Percentiles rank a stretch among this genome's conserved stretches.
Conservation (phyloP, 2,329 filamentous ascomycete species). For the Hymenotorrendiella dingleyae region DNA sequence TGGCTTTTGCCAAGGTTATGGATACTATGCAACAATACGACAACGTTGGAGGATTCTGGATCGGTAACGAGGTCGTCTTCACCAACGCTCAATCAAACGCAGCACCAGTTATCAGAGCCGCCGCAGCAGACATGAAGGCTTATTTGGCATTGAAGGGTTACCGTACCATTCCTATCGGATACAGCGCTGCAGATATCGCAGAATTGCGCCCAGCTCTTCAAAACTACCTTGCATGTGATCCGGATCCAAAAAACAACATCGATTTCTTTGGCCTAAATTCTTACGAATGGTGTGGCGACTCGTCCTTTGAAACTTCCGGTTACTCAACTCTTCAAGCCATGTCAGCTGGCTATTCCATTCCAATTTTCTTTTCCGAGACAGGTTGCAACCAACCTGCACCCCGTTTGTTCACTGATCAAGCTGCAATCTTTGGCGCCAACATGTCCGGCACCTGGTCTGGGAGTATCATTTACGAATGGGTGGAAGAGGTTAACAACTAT, state of each 20-base stretch:
- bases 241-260: constrained; percentile 50
- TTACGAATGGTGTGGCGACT: constrained; percentile 59
- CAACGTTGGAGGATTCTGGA: constrained; percentile 75
- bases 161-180: constrained; percentile 48
- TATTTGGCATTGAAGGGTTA: constrained; percentile 43
- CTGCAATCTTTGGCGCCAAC: constrained; percentile 65
- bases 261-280: constrained; percentile 64
- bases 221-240: constrained; percentile 67
- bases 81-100: constrained; percentile 43
- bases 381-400: constrained; percentile 66
- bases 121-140: constrained; percentile 49
- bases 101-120: constrained; percentile 52
- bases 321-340: constrained; percentile 63
- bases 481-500: constrained; percentile 76
- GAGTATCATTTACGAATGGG: constrained; percentile 85
- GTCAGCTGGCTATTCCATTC: constrained; percentile 60
- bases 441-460: constrained; percentile 71
- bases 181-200: constrained; percentile 60
- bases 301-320: constrained; percentile 51
- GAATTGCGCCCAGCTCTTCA: constrained; percentile 64
- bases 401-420: constrained; percentile 64
- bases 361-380: constrained; percentile 85
- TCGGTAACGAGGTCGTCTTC: constrained; percentile 83
- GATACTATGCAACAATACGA: constrained; percentile 60
- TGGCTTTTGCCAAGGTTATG: constrained; percentile 60